Percentiles rank a stretch among this genome's conserved stretches.
Evolutionary conservation across 805 yeast genomes (phyloP).

Genomic region (Wickerhamiella azymoides): DNA sequence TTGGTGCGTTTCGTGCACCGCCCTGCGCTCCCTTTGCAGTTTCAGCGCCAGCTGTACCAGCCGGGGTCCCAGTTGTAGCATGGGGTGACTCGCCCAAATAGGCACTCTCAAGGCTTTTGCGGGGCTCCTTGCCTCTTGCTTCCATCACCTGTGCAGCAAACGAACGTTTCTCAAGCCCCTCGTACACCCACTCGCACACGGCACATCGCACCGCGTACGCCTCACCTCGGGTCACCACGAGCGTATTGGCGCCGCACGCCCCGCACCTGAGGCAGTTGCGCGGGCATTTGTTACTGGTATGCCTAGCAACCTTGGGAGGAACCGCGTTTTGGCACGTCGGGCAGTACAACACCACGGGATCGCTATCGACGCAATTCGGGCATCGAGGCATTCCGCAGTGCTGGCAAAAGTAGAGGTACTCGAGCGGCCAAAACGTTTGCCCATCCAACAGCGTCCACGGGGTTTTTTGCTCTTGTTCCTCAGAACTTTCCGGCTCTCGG

Average conservation of each 20-base stretch:
- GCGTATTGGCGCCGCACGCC: constrained; percentile 18
- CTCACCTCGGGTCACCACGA: constrained; percentile 6
- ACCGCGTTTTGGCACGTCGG: constrained; percentile 26
- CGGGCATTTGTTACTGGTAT: constrained; percentile 20
- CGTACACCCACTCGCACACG: constrained; percentile 17
- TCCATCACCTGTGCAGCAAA: constrained; percentile 9
- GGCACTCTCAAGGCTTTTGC: constrained; percentile 2
- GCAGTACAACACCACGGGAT: constrained; percentile 25
- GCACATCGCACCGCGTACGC: constrained; percentile 16
- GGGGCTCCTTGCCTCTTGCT: background rate
- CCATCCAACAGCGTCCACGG: constrained; percentile 12
- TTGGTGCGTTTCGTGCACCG: no score
- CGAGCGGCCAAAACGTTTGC: constrained; percentile 18
- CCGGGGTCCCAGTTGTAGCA: no score
- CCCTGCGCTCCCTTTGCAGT: no score
- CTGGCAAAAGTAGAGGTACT: constrained; percentile 26
- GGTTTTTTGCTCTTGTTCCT: constrained; percentile 13
- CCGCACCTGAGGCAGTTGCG: constrained; percentile 28
- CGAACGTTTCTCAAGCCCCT: constrained; percentile 10
- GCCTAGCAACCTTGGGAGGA: constrained; percentile 19
- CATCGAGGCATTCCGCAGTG: constrained; percentile 26
- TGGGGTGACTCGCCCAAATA: background rate
- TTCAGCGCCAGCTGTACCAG: no score
- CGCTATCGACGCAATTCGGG: constrained; percentile 25
- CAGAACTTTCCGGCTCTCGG: constrained; percentile 6